Percentiles rank a stretch among this genome's conserved stretches.
phyloP scores from a whole-genome alignment of 805 yeast genomes.

The Lipomyces japonicus region DNA sequence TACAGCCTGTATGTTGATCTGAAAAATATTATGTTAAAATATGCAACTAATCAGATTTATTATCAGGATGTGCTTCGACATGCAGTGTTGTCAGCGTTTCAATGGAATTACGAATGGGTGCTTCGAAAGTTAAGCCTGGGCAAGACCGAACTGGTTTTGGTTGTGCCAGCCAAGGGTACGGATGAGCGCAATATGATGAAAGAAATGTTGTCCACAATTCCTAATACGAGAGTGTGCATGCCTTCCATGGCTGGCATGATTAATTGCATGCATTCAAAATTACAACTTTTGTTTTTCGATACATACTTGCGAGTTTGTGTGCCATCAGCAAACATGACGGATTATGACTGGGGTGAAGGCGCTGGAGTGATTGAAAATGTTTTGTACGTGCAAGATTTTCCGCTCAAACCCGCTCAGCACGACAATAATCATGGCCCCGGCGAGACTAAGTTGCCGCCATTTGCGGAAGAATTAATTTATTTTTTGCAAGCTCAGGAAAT shows the following conservation, averaged over 20 bases:
- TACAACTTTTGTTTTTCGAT: slow-evolving; percentile 29
- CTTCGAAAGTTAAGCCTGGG: slow-evolving; percentile 17
- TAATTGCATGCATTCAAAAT: slow-evolving; percentile 30
- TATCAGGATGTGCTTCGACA: slow-evolving; percentile 3
- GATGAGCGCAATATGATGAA: slow-evolving; percentile 8
- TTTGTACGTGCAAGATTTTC: slow-evolving; percentile 29
- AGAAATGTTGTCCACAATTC: slow-evolving; percentile 3
- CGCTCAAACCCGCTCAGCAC: background rate
- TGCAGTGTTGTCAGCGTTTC: slow-evolving; percentile 27
- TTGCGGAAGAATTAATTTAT: slow-evolving; percentile 24
- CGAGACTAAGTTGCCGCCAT: slow-evolving; percentile 10
- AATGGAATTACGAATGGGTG: slow-evolving; percentile 27
- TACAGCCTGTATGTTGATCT: slow-evolving; percentile 19
- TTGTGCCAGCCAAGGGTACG: slow-evolving; percentile 21
- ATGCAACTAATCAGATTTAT: background rate
- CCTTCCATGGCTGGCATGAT: slow-evolving; percentile 25
- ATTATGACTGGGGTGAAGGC: slow-evolving; percentile 33
- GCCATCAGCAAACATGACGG: slow-evolving; percentile 32
- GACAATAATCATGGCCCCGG: background rate
- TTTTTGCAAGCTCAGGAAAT: slow-evolving; percentile 26
- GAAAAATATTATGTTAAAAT: background rate
- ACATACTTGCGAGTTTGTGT: slow-evolving; percentile 25
- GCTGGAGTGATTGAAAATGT: slow-evolving; percentile 29
- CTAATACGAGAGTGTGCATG: slow-evolving; percentile 19
- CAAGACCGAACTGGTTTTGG: slow-evolving; percentile 17